These are phyloP conservation scores for Delphinella strobiligena DNA, from an alignment of 2,329 filamentous ascomycete genomes.

Conservation along the genomic window DNA sequence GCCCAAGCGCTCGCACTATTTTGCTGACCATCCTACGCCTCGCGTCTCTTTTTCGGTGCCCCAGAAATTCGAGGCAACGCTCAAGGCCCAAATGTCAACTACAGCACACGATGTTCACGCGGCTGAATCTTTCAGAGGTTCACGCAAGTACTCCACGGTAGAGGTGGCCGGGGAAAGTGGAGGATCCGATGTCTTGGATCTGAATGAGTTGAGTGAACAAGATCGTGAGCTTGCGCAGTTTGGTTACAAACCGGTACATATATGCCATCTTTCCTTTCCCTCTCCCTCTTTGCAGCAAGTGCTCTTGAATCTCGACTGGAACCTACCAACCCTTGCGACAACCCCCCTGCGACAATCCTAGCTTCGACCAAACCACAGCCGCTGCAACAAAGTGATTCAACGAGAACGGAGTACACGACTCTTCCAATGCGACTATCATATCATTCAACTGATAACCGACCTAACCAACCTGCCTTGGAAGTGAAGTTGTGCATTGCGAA, in stretches of 20 bases:
- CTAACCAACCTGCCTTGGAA: not conserved
- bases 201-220: conserved; percentile 1
- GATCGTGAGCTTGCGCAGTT: conserved; percentile 1
- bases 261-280: not conserved
- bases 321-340: not conserved
- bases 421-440: not conserved
- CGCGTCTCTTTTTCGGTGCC: not conserved
- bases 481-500: not conserved
- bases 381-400: too few species aligned
- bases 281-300: not conserved
- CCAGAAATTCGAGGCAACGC: not conserved
- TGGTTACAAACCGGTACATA: conserved; percentile 2
- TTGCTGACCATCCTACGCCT: not conserved
- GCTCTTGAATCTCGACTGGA: not conserved
- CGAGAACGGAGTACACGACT: too few species aligned
- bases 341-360: not conserved
- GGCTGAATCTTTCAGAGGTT: not conserved
- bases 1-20: not conserved
- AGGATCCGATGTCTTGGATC: not conserved
- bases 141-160: not conserved
- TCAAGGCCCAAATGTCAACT: not conserved
- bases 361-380: not conserved
- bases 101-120: not conserved
- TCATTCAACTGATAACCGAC: too few species aligned
- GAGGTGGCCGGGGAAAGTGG: not conserved